Base-by-base conservation (phyloP, 257 asterid genomes). In the Solanum paucissectum region DNA sequence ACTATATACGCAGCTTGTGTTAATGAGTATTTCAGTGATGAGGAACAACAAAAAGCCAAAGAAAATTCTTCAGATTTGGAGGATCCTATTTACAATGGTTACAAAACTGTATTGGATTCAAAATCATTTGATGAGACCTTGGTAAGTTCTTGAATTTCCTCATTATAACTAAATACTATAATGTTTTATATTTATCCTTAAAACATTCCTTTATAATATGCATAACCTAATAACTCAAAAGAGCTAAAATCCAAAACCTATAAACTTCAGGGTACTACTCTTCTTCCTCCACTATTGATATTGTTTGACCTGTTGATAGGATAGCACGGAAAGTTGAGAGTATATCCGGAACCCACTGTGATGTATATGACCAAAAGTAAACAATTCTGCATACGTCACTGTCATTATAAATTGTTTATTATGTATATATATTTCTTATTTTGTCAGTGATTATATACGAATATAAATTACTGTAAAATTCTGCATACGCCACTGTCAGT, bases 1-100 rank as follows among this genome's bases (percentile, higher is more conserved):
- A 36, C 5, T 36, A 32, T 74, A 74, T 37, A 36, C 91, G 93
- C 94, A 97, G 99, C 92, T 40, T 97, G 94, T 34, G 94, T 89
- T 20, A 86, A 77, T 69, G 92, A 68, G 58, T 92, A 92, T 71
- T 92, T 92, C 33, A 83, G 82, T 21, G 92, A 88, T 4, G 89
- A 85, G 1, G 91, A 92, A 66, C 75, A 71, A 42, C 73, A 88
- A 73, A 77, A 14, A 64, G 20, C 62, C 4, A 83, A 77, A n/a
- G 86, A 87, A 7, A 81, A 89, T 40, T 72, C 91, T 12, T 55
- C 86, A 25, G 94, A 92, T 64, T 92, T 86, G 75, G 94, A 92
- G 84, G 94, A 92, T 89, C 90, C 90, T 14, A 90, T 92, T 58
- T 89, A 90, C 83, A 86, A 89, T 77, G 91, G 92, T 37, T 92